Percentiles rank a stretch among this genome's conserved stretches.
These are phyloP conservation scores for Pleurotus salmoneostramineus DNA, from an alignment of 768 basidiomycete genomes.

Conservation along the genomic window DNA sequence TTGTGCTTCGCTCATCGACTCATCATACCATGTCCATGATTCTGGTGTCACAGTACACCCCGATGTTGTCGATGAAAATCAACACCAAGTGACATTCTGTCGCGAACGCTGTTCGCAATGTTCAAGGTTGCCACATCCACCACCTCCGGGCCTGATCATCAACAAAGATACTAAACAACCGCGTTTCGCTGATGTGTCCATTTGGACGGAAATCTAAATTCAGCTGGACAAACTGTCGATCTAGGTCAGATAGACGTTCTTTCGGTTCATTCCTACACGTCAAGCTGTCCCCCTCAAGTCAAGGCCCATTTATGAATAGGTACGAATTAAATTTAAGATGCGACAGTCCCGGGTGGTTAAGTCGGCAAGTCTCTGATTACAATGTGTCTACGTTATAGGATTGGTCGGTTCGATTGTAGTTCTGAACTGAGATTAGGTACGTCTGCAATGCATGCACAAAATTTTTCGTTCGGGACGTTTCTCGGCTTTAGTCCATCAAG, in stretches of 20 bases:
- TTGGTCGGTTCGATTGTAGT: background rate
- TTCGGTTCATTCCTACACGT: background rate
- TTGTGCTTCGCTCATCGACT: background rate
- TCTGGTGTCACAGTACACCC: background rate
- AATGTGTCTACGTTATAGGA: background rate
- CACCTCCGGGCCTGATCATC: too few relatives aligned
- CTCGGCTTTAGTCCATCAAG: slow-evolving; percentile 7
- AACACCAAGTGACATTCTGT: background rate
- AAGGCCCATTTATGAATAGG: background rate
- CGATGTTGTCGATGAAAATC: background rate
- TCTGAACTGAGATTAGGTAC: slow-evolving; percentile 4
- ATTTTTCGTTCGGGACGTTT: background rate
- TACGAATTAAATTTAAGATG: background rate
- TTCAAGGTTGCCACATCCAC: background rate
- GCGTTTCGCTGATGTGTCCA: background rate
- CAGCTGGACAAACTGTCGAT: background rate
- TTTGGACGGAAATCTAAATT: background rate
- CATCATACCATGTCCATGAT: background rate
- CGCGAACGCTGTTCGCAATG: background rate
- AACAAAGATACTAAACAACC: too few relatives aligned
- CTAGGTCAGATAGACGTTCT: slow-evolving; percentile 1
- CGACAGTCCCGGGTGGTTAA: slow-evolving; percentile 4
- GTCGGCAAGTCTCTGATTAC: background rate
- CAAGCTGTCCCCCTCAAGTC: background rate
- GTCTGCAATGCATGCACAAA: slow-evolving; percentile 1